These are phyloP conservation scores for Rhizopogon vulgaris DNA, from an alignment of 768 basidiomycete genomes.

Conservation along the genomic window DNA sequence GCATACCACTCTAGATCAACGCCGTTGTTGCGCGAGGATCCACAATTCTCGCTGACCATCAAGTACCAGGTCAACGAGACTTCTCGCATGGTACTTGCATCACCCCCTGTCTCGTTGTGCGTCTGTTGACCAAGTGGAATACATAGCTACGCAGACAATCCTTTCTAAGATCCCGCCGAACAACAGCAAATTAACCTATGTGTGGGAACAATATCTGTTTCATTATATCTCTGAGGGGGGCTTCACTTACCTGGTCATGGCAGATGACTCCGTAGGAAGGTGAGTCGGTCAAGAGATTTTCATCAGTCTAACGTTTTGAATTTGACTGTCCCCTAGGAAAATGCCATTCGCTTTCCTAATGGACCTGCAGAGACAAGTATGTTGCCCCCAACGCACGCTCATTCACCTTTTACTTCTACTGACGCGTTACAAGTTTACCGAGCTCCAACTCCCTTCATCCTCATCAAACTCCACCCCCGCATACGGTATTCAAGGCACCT, in stretches of 20 bases:
- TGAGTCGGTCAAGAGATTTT: slow-evolving; percentile 26
- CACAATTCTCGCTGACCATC: slow-evolving; percentile 83
- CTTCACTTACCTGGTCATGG: slow-evolving; percentile 87
- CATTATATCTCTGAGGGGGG: slow-evolving; percentile 91
- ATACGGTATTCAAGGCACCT: slow-evolving; percentile 65
- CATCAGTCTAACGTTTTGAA: not conserved
- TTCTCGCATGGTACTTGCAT: slow-evolving; percentile 74
- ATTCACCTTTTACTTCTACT: slow-evolving; percentile 1
- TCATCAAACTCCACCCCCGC: slow-evolving; percentile 50
- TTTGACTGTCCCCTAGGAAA: slow-evolving; percentile 40
- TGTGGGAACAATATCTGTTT: slow-evolving; percentile 90
- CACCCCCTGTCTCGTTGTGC: not conserved
- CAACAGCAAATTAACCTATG: slow-evolving; percentile 76
- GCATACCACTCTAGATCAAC: slow-evolving; percentile 50
- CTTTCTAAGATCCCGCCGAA: slow-evolving; percentile 94
- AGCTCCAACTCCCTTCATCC: slow-evolving; percentile 56
- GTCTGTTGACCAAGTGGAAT: not conserved
- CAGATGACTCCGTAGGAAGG: slow-evolving; percentile 89
- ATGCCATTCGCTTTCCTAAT: slow-evolving; percentile 92
- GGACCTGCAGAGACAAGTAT: slow-evolving; percentile 76
- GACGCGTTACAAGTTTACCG: slow-evolving; percentile 42
- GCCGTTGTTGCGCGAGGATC: slow-evolving; percentile 75
- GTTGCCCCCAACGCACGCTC: slow-evolving; percentile 6
- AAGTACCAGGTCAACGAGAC: slow-evolving; percentile 64
- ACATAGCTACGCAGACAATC: slow-evolving; percentile 76